Evolutionary conservation across 805 yeast species (phyloP).

Genomic region (Starmerella roubikii): DNA sequence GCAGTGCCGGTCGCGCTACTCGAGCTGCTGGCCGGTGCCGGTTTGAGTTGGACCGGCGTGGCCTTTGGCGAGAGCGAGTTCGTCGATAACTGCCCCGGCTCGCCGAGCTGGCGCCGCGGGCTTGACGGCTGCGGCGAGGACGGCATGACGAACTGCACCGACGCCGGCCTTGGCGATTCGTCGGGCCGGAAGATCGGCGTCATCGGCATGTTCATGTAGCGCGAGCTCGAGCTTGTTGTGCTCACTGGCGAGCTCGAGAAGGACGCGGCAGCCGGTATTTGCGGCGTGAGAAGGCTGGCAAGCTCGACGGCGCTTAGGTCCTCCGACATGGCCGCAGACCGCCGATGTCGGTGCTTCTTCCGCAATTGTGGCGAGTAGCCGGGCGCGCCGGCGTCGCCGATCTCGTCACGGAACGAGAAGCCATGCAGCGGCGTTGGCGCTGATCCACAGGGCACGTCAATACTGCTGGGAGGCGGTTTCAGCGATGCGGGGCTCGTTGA

Average conservation of each 20-base stretch:
- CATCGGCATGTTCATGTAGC: background rate
- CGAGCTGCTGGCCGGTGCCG: no score
- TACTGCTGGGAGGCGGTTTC: background rate
- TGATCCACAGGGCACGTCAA: background rate
- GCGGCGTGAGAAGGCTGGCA: constrained; percentile 10
- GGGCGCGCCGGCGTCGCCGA: no score
- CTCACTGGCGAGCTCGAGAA: background rate
- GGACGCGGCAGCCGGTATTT: background rate
- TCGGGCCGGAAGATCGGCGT: background rate
- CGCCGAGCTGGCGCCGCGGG: constrained; percentile 9
- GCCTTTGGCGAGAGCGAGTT: no score
- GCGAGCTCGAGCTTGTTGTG: background rate
- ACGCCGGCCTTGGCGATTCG: background rate
- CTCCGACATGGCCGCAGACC: constrained; percentile 23
- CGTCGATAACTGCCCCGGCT: constrained; percentile 13
- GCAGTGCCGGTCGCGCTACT: background rate
- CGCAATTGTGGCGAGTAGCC: constrained; percentile 15
- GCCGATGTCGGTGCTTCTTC: constrained; percentile 19
- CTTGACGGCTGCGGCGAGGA: no score
- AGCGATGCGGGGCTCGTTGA: constrained; percentile 3
- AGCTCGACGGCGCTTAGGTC: constrained; percentile 17
- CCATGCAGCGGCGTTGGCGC: no score
- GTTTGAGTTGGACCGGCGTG: no score
- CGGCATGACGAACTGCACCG: constrained; percentile 4
- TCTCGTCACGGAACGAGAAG: no score